Percentiles rank a stretch among this genome's conserved stretches.
phyloP scores from a whole-genome alignment of 2,329 filamentous ascomycete species.

The Endocalyx cinctus region DNA sequence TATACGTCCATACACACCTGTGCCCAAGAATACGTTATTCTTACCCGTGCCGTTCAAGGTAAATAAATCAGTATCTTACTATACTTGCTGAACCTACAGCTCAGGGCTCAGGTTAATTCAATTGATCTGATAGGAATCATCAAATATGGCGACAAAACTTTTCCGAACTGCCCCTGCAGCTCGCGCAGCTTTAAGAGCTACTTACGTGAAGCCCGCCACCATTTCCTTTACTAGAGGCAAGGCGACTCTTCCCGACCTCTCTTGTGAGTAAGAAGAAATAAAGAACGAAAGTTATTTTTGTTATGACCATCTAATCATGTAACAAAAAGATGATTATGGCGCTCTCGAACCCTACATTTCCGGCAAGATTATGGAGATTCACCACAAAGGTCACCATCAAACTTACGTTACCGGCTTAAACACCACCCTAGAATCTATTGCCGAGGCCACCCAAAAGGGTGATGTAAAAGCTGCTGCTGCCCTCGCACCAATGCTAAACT shows the following conservation, averaged over 20 bases:
- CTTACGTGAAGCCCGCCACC: constrained; percentile 60
- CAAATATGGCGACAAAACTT: constrained; percentile 71
- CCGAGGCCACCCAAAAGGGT: constrained; percentile 49
- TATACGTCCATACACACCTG: no score
- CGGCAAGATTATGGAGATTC: constrained; percentile 80
- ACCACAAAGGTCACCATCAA: constrained; percentile 79
- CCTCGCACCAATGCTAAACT: constrained; percentile 46
- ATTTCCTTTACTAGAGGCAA: constrained; percentile 80
- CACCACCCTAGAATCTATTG: constrained; percentile 62
- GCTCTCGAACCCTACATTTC: constrained; percentile 79
- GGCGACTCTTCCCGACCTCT: constrained; percentile 86
- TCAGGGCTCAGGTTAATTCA: no score
- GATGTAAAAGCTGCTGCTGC: constrained; percentile 33
- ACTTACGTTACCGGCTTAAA: constrained; percentile 78
- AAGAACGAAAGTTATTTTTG: no score
- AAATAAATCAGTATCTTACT: neutral
- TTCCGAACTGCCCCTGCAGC: constrained; percentile 64
- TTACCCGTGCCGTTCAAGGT: no score
- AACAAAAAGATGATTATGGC: constrained; percentile 92
- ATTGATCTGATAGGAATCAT: no score
- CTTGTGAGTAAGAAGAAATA: constrained; percentile 57
- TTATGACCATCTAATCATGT: no score
- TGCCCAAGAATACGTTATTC: no score
- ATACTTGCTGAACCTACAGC: neutral
- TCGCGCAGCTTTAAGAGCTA: constrained; percentile 67